Conservation (phyloP, 306 rosid species). For the Dalbergia oliveri region DNA sequence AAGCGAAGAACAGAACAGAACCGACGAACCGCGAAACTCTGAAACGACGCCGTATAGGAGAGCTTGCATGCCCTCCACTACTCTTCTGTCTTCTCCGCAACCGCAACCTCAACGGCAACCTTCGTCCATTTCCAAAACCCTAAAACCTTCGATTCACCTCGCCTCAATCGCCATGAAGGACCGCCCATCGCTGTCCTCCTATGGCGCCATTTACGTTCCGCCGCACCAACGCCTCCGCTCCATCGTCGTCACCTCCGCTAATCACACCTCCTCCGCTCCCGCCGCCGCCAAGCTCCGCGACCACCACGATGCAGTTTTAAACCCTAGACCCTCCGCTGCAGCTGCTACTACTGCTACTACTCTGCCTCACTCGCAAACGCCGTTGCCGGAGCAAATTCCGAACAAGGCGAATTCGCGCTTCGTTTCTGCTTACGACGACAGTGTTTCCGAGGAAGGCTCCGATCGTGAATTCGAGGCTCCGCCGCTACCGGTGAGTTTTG, state of each 20-base stretch:
- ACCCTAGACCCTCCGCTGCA: slow-evolving; percentile 39
- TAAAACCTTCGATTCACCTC: slow-evolving; percentile 50
- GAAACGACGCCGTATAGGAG: slow-evolving; percentile 45
- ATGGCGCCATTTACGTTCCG: slow-evolving; percentile 79
- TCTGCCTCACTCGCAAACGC: slow-evolving; percentile 39
- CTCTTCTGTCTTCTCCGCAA: slow-evolving; percentile 24
- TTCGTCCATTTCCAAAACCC: slow-evolving; percentile 45
- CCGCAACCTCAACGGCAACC: slow-evolving; percentile 46
- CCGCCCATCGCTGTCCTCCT: slow-evolving; percentile 78
- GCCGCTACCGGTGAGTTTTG: slow-evolving; percentile 53
- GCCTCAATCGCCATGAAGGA: slow-evolving; percentile 74
- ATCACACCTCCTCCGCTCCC: slow-evolving; percentile 54
- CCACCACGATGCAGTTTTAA: slow-evolving; percentile 32
- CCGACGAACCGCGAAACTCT: neutral
- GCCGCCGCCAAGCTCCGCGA: slow-evolving; percentile 53
- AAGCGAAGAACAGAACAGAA: neutral
- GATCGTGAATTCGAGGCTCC: slow-evolving; percentile 59
- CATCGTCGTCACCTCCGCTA: slow-evolving; percentile 49
- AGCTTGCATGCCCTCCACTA: slow-evolving; percentile 56
- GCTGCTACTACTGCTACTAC: slow-evolving; percentile 24
- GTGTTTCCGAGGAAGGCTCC: slow-evolving; percentile 59
- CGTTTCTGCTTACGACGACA: slow-evolving; percentile 65
- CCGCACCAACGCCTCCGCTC: slow-evolving; percentile 92
- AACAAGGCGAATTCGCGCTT: slow-evolving; percentile 49
- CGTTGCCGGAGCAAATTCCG: slow-evolving; percentile 52